Evolutionary conservation across 78 protist species (phyloP).

Genomic region (Isochrysis galbana): DNA sequence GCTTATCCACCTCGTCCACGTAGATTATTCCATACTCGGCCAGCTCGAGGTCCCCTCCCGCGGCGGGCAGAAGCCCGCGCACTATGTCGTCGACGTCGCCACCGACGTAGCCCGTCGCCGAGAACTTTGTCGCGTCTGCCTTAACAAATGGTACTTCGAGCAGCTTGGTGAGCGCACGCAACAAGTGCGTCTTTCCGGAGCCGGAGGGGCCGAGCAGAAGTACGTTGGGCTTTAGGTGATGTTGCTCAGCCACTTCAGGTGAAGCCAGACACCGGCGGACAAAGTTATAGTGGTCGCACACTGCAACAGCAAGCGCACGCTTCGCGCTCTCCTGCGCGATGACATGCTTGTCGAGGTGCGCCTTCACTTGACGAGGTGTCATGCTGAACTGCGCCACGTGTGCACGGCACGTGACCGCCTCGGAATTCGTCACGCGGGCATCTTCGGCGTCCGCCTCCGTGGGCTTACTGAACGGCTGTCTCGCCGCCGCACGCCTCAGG

Average conservation of each 20-base stretch:
- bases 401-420: too few species aligned
- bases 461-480: too few species aligned
- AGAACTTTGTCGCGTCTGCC: constrained; percentile 19
- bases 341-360: not conserved
- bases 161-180: not conserved
- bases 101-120: constrained; percentile 11
- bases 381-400: not conserved
- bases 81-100: not conserved
- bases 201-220: constrained; percentile 15
- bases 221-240: constrained; percentile 10
- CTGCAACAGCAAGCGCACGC: constrained; percentile 14
- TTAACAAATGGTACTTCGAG: not conserved
- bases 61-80: not conserved
- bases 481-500: too few species aligned
- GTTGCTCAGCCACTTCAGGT: not conserved
- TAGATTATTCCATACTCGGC: not conserved
- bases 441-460: too few species aligned
- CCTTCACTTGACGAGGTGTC: constrained; percentile 1
- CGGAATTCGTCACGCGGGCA: too few species aligned
- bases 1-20: constrained; percentile 22
- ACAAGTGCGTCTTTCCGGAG: not conserved
- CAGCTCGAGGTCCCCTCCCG: not conserved
- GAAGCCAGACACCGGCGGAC: not conserved
- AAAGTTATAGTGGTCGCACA: constrained; percentile 22
- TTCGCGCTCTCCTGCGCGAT: constrained; percentile 15